Percentiles rank a stretch among this genome's conserved stretches.
These are phyloP conservation scores for Butyriboletus loyo DNA, from an alignment of 768 basidiomycete genomes.

Conservation along the genomic window DNA sequence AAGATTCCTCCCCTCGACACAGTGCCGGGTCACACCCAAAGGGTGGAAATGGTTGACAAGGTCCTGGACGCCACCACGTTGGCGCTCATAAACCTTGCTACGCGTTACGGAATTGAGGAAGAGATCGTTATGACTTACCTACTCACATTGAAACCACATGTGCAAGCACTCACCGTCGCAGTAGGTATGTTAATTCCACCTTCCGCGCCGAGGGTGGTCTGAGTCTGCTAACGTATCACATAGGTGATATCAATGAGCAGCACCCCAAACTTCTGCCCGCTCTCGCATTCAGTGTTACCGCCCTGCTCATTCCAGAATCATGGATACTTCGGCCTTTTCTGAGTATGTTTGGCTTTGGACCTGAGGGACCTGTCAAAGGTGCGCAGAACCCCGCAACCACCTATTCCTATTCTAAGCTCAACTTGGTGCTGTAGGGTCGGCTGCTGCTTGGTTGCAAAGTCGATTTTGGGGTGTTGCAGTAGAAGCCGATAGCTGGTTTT, in stretches of 20 bases:
- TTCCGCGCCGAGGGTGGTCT: not conserved
- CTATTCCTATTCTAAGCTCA: not conserved
- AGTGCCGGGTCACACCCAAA: constrained; percentile 2
- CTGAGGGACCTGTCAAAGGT: constrained; percentile 14
- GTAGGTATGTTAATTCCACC: constrained; percentile 4
- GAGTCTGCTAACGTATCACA: not conserved
- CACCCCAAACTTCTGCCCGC: constrained; percentile 4
- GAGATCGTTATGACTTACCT: constrained; percentile 1
- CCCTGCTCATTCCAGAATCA: constrained; percentile 8
- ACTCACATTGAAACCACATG: not conserved
- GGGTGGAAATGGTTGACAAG: constrained; percentile 3
- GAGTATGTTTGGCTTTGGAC: constrained; percentile 15
- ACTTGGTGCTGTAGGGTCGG: constrained; percentile 3
- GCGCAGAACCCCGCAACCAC: rapidly evolving
- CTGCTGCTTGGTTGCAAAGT: constrained; percentile 10
- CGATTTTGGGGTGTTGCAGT: constrained; percentile 6
- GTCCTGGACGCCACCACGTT: not conserved
- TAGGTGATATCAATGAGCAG: constrained; percentile 14
- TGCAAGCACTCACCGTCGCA: constrained; percentile 4
- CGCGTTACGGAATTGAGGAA: constrained; percentile 6
- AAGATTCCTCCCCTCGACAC: not conserved
- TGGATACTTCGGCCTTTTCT: constrained; percentile 17
- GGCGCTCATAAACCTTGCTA: constrained; percentile 2
- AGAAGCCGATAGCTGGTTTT: constrained; percentile 6
- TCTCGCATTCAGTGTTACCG: not conserved